A percentile compares a stretch with the other conserved stretches of the same genome.
Evolutionary conservation across 2,329 filamentous ascomycete species (phyloP).

Genomic region (Nigrograna mackinnonii): DNA sequence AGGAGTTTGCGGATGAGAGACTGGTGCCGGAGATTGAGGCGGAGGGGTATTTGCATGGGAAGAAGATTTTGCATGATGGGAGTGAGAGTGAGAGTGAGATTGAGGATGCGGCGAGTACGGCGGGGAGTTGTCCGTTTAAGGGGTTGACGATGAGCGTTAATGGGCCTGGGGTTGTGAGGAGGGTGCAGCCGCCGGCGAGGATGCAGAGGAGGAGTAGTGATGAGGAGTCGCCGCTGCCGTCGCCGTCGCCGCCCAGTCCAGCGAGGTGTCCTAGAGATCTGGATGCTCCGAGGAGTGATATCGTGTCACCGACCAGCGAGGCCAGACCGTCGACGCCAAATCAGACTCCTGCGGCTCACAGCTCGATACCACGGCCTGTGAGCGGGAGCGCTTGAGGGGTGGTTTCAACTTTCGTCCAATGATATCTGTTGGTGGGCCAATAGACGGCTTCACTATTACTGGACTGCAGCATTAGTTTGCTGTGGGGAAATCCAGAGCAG

Average conservation of each 20-base stretch:
- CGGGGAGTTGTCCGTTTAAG: conserved; percentile 34
- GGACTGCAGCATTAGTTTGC: too few relatives aligned
- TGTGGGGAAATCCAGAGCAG: too few relatives aligned
- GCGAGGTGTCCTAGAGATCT: background rate
- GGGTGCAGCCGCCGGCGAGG: too few relatives aligned
- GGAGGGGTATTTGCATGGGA: conserved; percentile 41
- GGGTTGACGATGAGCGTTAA: conserved; percentile 21
- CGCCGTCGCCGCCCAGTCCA: too few relatives aligned
- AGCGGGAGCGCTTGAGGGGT: background rate
- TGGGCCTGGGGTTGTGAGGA: too few relatives aligned
- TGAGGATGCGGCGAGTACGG: conserved; percentile 23
- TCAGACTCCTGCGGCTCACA: background rate
- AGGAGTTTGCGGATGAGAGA: conserved; percentile 57
- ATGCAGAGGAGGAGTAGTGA: too few relatives aligned
- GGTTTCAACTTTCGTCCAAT: too few relatives aligned
- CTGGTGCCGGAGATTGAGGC: conserved; percentile 41
- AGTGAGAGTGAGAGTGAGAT: conserved; percentile 33
- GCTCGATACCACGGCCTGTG: background rate
- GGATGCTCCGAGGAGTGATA: conserved; percentile 1
- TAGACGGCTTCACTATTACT: too few relatives aligned
- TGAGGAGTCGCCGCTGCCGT: too few relatives aligned
- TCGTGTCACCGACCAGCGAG: conserved; percentile 7
- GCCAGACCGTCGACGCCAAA: conserved; percentile 1
- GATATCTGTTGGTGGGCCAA: too few relatives aligned
- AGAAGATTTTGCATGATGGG: conserved; percentile 31